Conservation (phyloP, 441 rosid species). For the Erodium texanum region DNA sequence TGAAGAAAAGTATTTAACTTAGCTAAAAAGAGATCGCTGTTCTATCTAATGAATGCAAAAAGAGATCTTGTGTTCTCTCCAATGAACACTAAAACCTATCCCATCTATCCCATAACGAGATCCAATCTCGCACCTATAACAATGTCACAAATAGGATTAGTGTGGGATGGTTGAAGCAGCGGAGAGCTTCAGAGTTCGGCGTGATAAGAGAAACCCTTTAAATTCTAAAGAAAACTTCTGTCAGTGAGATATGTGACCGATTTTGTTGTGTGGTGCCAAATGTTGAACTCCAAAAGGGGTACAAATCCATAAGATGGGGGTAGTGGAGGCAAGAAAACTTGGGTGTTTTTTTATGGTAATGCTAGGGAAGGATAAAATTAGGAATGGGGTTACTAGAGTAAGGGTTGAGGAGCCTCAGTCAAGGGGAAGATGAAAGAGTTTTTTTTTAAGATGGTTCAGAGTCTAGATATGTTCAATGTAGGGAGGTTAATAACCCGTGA, state of each 20-base stretch:
- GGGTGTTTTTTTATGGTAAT: neutral
- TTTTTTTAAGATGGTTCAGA: neutral
- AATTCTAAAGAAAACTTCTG: neutral
- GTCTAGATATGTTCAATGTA: neutral
- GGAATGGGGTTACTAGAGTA: neutral
- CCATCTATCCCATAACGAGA: too few relatives aligned
- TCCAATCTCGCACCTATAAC: too few relatives aligned
- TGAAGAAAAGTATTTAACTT: too few relatives aligned
- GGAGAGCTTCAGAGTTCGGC: neutral
- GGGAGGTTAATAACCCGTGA: neutral
- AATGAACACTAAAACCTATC: too few relatives aligned
- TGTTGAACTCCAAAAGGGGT: neutral
- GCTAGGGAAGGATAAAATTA: neutral
- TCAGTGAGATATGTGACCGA: neutral
- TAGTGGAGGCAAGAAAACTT: neutral
- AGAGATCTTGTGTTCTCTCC: too few relatives aligned
- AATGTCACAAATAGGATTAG: neutral
- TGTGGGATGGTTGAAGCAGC: neutral
- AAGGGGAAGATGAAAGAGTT: neutral
- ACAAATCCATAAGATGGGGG: neutral
- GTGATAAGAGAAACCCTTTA: neutral
- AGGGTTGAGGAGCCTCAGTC: neutral
- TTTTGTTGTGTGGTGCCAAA: neutral
- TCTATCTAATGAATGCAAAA: too few relatives aligned
- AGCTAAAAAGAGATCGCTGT: too few relatives aligned